Base-by-base conservation (phyloP, 495 filamentous ascomycete species). In the Aspergillus taichungensis region DNA sequence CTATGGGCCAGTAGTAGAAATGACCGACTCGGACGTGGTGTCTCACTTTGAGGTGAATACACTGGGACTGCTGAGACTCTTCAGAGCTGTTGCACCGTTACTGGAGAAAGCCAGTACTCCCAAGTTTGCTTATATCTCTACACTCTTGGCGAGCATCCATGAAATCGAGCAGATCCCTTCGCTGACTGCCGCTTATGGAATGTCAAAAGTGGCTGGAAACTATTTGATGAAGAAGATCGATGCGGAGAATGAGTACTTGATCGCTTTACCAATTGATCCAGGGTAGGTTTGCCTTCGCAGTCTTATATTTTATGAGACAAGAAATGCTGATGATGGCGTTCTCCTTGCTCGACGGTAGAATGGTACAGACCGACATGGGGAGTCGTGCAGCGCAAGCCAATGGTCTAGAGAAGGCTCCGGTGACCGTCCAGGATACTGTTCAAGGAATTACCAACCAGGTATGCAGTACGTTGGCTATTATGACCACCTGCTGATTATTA, bases 11-110 rank as follows among this genome's bases (percentile, higher is more conserved):
- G 27, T 56, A 18, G 24, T 41, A 13, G 43, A 62, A 12, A 58
- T 60, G 30, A 50, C 42, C 6, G 53, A 63, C 13, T 40, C 48
- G n/a, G 57, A 61, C 12, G n/a, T 70, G 34, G 52, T 50, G 18
- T 38, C 57, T 8, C 55, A 68, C 40, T 51, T 71, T 38, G 53
- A 68, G 6, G 56, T 71, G 46, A 76, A 76, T 49, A 53, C 61
- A 13, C 47, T 66, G 18, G 64, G 62, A 1, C 54, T 57, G 7
- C 36, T 73, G 27, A 45, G 53, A 13, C 55, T 75, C 10, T 71
- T 66, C 46, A 50, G 61, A 45, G 65, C 69, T 11, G 40, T 50
- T 18, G 48, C 41, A 29, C 54, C 59, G 29, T 57, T 68, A 12
- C 40, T 72, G 37, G 29, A 52, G 41, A 27, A 46, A 35, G 37